phyloP scores from a whole-genome alignment of 805 yeast genomes.

The Saturnispora gosingensis region DNA sequence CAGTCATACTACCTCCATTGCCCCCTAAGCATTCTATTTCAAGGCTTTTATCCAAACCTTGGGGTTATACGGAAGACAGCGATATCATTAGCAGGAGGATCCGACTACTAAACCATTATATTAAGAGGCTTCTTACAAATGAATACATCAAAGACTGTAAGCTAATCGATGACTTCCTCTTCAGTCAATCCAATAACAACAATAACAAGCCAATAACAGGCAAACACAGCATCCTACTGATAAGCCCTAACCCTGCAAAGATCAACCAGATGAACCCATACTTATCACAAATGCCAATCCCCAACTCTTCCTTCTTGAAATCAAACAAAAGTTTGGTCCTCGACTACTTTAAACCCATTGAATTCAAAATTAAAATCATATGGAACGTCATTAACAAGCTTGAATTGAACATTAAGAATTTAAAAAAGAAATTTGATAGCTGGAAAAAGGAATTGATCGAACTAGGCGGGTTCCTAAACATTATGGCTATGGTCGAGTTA shows the following conservation, averaged over 20 bases:
- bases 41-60: conserved; percentile 24
- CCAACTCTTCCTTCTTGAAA: conserved; percentile 24
- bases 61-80: conserved; percentile 24
- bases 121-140: conserved; percentile 31
- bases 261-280: conserved; percentile 37
- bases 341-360: conserved; percentile 22
- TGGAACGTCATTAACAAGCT: conserved; percentile 19
- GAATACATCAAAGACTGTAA: conserved; percentile 29
- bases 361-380: conserved; percentile 14
- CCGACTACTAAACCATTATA: conserved; percentile 36
- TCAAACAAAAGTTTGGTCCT: conserved; percentile 20
- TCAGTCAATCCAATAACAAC: not conserved
- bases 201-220: conserved; percentile 40
- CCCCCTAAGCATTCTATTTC: conserved; percentile 69
- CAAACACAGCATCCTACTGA: conserved; percentile 39
- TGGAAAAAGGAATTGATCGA: conserved; percentile 36
- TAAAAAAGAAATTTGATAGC: conserved; percentile 32
- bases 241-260: conserved; percentile 41
- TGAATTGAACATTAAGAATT: conserved; percentile 30
- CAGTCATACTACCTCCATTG: conserved; percentile 89
- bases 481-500: conserved; percentile 38
- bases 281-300: conserved; percentile 38
- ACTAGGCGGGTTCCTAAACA: conserved; percentile 48
- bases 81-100: conserved; percentile 39
- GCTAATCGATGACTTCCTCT: conserved; percentile 36